Percentiles rank a stretch among this genome's conserved stretches.
Conservation (phyloP, 2,329 filamentous ascomycete species). For the Epichloe uncinata region DNA sequence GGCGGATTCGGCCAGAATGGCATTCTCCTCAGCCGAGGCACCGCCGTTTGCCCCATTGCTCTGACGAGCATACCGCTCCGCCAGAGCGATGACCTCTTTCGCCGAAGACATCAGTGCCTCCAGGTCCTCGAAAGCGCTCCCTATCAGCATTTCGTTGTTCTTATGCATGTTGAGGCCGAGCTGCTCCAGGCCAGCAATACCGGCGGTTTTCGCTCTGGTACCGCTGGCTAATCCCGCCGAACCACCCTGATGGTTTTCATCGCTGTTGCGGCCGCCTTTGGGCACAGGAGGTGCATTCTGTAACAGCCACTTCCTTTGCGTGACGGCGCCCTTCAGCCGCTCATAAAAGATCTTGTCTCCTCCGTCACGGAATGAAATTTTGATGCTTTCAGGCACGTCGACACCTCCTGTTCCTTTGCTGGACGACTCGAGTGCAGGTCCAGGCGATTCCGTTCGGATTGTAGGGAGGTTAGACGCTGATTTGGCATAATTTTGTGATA, state of each 20-base stretch:
- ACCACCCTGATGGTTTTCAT: slow-evolving; percentile 21
- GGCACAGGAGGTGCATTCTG: slow-evolving; percentile 83
- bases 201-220: slow-evolving; percentile 49
- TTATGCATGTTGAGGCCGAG: slow-evolving; percentile 72
- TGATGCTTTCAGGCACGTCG: slow-evolving; percentile 63
- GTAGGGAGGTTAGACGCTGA: slow-evolving; percentile 23
- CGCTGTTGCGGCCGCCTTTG: slow-evolving; percentile 32
- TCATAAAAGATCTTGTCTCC: slow-evolving; percentile 88
- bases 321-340: slow-evolving; percentile 71
- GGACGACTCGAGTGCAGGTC: slow-evolving; percentile 43
- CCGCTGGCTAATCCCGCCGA: slow-evolving; percentile 14
- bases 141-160: slow-evolving; percentile 88
- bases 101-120: slow-evolving; percentile 96
- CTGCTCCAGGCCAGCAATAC: slow-evolving; percentile 85
- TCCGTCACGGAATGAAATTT: slow-evolving; percentile 80
- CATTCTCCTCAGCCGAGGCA: slow-evolving; percentile 56
- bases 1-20: slow-evolving; percentile 61
- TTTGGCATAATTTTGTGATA: slow-evolving; percentile 34
- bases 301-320: slow-evolving; percentile 91
- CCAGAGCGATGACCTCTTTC: slow-evolving; percentile 88
- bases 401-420: slow-evolving; percentile 19
- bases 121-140: slow-evolving; percentile 87
- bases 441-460: slow-evolving; percentile 60
- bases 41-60: slow-evolving; percentile 44
- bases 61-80: slow-evolving; percentile 72